Conservation (phyloP, 2,329 filamentous ascomycete species). For the Aspergillus neotritici region DNA sequence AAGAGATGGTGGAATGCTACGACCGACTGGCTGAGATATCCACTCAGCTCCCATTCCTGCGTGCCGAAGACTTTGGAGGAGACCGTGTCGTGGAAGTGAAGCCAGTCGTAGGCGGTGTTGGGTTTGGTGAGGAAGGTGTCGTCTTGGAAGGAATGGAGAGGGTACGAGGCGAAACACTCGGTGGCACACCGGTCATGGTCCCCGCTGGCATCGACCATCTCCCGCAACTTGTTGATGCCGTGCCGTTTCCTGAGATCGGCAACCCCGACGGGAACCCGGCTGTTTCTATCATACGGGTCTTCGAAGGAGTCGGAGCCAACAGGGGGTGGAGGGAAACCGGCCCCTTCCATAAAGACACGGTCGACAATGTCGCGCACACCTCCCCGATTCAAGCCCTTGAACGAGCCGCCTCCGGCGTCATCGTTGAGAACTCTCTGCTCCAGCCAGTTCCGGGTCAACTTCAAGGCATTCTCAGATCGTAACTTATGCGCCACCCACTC, state of each 20-base stretch:
- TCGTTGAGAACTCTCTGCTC: conserved; percentile 53
- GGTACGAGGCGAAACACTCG: conserved; percentile 80
- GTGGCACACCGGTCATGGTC: conserved; percentile 58
- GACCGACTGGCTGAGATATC: conserved; percentile 80
- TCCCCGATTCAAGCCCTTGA: conserved; percentile 57
- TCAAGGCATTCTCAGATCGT: conserved; percentile 39
- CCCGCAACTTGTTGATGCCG: conserved; percentile 53
- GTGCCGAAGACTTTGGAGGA: conserved; percentile 71
- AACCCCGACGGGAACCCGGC: conserved; percentile 46
- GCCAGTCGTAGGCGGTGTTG: conserved; percentile 82
- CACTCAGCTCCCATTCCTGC: conserved; percentile 87
- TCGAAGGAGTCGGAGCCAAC: conserved; percentile 34
- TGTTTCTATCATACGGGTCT: conserved; percentile 26
- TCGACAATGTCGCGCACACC: conserved; percentile 61
- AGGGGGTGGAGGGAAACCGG: conserved; percentile 50
- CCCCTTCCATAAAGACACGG: conserved; percentile 60
- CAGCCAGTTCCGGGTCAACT: conserved; percentile 55
- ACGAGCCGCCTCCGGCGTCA: conserved; percentile 47
- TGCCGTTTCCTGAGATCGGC: conserved; percentile 55
- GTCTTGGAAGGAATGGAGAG: conserved; percentile 83
- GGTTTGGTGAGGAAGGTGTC: conserved; percentile 88
- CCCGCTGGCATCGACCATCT: conserved; percentile 59
- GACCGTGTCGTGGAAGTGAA: conserved; percentile 84
- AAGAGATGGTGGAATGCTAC: conserved; percentile 91
- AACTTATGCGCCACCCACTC: conserved; percentile 62